phyloP scores from a whole-genome alignment of 768 basidiomycete species.

The Lanmaoa rubissima region DNA sequence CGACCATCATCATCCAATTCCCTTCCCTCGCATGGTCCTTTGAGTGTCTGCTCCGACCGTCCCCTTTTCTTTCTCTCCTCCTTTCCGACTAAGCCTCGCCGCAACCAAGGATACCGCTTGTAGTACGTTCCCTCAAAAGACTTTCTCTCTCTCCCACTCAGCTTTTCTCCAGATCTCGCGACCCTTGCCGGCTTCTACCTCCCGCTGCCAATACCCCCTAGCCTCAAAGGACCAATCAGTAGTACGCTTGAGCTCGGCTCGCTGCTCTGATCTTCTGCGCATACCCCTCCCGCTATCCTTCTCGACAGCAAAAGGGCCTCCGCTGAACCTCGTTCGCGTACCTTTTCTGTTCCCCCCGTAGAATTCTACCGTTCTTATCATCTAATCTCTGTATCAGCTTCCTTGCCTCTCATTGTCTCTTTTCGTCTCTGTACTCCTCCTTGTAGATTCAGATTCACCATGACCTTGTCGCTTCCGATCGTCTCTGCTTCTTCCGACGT shows the following conservation, averaged over 20 bases:
- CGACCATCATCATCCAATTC: slow-evolving; percentile 19
- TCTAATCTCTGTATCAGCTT: slow-evolving; percentile 16
- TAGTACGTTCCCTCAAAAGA: slow-evolving; percentile 30
- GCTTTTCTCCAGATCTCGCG: slow-evolving; percentile 66
- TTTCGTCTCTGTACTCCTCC: slow-evolving; percentile 9
- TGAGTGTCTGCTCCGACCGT: slow-evolving; percentile 21
- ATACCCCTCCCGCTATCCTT: slow-evolving; percentile 5
- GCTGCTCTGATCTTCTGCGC: slow-evolving; percentile 41
- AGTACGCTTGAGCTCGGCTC: slow-evolving; percentile 73
- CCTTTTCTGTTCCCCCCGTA: slow-evolving; percentile 31
- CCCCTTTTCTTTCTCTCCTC: slow-evolving; percentile 29
- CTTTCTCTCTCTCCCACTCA: background rate
- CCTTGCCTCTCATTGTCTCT: background rate
- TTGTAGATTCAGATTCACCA: slow-evolving; percentile 19
- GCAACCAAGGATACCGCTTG: slow-evolving; percentile 54
- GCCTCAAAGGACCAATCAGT: slow-evolving; percentile 40
- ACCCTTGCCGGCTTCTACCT: slow-evolving; percentile 85
- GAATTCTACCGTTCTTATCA: slow-evolving; percentile 21
- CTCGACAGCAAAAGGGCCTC: slow-evolving; percentile 32
- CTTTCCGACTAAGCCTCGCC: slow-evolving; percentile 43
- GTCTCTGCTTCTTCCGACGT: slow-evolving; percentile 37
- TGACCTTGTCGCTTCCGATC: slow-evolving; percentile 42
- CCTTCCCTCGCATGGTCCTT: slow-evolving; percentile 36
- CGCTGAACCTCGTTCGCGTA: slow-evolving; percentile 49
- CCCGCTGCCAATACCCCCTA: slow-evolving; percentile 40